Base-by-base conservation (phyloP, 2,329 filamentous ascomycete species). In the Hypoxylon rubiginosum region DNA sequence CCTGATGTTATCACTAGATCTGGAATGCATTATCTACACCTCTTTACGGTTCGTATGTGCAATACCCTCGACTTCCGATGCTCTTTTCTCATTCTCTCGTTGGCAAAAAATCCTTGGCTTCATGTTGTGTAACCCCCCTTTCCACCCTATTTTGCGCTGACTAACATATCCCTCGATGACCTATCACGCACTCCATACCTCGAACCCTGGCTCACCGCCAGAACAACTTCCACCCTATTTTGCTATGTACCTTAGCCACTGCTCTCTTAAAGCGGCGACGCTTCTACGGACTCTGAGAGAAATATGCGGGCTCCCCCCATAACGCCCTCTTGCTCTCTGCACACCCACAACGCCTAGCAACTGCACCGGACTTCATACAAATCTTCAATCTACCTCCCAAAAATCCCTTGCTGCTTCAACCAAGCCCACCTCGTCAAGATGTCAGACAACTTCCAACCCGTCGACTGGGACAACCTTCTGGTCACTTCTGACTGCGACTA, bases 391-490 rank as follows among this genome's bases (percentile, higher is more conserved):
- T 59, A 46, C 46, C 15, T 24, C 10, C 45, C 36, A 19, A 36
- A 41, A 56, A 66, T 43, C 54, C 36, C 63, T 66, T 48, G 67
- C 73, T 52, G 67, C 71, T 73, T 73, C 62, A 70, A 71, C 57
- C 39, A 41, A 67, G 30, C 13, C 28, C 26, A 32, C 52, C 32
- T 36, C 24, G 30, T 26, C 67, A 70, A 64, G 32, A 77, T 77
- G 75, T 73, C 73, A 2, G 71, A 76, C 58, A 68, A 69, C 67
- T 1, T 72, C 43, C 8, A 39, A 36, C 39, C 64, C 62, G 51
- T 59, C 52, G 64, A 71, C 46, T 62, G 69, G 48, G 48, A 71
- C 2, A 60, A 55, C 52, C 46, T 63, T 24, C 24, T 17, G 2
- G 55, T 5, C 28, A 7, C 10, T 36, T 10, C 34, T 36, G 52